Percentiles rank a stretch among this genome's conserved stretches.
Conservation (phyloP, 148 eudicot genomes). For the Rhododendron kiyosumense region DNA sequence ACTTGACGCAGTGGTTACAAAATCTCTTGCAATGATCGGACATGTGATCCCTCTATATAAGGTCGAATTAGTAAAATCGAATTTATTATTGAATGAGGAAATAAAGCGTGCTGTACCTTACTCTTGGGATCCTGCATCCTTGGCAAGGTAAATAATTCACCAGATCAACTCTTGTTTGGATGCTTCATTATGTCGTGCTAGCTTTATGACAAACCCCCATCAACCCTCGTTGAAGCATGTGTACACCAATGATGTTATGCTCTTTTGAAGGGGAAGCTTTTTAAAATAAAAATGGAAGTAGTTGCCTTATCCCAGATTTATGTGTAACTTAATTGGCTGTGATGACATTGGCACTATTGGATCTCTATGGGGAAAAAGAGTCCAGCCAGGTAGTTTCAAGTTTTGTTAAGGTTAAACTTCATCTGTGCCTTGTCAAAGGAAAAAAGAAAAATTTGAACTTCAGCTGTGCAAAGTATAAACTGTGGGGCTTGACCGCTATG, state of each 20-base stretch:
- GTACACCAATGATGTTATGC: neutral
- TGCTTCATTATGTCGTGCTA: neutral
- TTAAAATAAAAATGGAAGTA: neutral
- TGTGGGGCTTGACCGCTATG: neutral
- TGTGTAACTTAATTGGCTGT: neutral
- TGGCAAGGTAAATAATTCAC: conserved; percentile 64
- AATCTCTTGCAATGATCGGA: conserved; percentile 91
- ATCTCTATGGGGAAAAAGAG: neutral
- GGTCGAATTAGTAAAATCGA: conserved; percentile 45
- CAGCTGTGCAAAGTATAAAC: neutral
- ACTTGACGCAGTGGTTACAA: conserved; percentile 82
- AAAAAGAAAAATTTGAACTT: neutral
- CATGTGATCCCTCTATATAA: conserved; percentile 55
- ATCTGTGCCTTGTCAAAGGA: neutral
- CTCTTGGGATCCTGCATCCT: conserved; percentile 95
- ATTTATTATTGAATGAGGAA: conserved; percentile 64
- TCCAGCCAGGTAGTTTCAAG: neutral
- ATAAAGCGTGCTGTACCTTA: conserved; percentile 81
- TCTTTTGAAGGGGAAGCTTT: neutral
- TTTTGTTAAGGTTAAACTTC: neutral
- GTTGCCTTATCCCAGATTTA: neutral
- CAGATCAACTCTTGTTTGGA: neutral
- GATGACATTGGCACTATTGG: neutral
- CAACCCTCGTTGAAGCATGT: neutral
- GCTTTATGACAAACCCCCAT: neutral